Percentiles rank a stretch among this genome's conserved stretches.
Conservation (phyloP, 2,329 filamentous ascomycete genomes). For the Colletotrichum sp. region DNA sequence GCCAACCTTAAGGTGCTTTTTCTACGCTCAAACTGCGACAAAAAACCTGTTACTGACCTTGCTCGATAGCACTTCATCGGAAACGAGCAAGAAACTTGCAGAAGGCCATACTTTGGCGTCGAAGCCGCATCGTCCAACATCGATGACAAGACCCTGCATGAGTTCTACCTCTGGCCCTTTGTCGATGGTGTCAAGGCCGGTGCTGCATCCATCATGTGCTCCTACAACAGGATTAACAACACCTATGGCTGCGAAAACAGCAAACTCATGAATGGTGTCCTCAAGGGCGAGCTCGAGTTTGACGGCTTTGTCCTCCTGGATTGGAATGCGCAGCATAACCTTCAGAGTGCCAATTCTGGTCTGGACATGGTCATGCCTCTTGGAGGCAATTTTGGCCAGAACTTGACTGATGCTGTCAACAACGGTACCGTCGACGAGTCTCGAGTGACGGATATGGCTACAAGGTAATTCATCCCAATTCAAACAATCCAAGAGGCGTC, state of each 20-base stretch:
- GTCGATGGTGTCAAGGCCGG: slow-evolving; percentile 70
- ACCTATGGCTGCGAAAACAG: slow-evolving; percentile 75
- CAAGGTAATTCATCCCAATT: slow-evolving; percentile 26
- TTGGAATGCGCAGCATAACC: slow-evolving; percentile 72
- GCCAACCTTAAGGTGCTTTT: slow-evolving; percentile 52
- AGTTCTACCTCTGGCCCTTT: slow-evolving; percentile 75
- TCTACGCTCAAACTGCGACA: too few relatives aligned
- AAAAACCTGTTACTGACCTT: too few relatives aligned
- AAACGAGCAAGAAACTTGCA: slow-evolving; percentile 79
- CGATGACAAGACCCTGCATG: slow-evolving; percentile 65
- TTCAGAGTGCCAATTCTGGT: slow-evolving; percentile 66
- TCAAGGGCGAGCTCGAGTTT: slow-evolving; percentile 67
- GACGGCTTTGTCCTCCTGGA: slow-evolving; percentile 45
- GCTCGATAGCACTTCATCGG: slow-evolving; percentile 66
- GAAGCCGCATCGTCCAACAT: slow-evolving; percentile 62
- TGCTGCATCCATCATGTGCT: slow-evolving; percentile 63
- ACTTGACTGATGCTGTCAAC: slow-evolving; percentile 62
- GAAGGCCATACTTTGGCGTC: slow-evolving; percentile 52
- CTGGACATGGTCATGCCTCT: slow-evolving; percentile 75
- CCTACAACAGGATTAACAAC: slow-evolving; percentile 75
- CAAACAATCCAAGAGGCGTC: not conserved
- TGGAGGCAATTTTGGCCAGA: slow-evolving; percentile 47
- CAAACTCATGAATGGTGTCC: slow-evolving; percentile 68
- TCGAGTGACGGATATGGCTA: slow-evolving; percentile 67
- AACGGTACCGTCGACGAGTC: slow-evolving; percentile 62